phyloP scores from a whole-genome alignment of 768 basidiomycete species.

The Steccherinum ochraceum region DNA sequence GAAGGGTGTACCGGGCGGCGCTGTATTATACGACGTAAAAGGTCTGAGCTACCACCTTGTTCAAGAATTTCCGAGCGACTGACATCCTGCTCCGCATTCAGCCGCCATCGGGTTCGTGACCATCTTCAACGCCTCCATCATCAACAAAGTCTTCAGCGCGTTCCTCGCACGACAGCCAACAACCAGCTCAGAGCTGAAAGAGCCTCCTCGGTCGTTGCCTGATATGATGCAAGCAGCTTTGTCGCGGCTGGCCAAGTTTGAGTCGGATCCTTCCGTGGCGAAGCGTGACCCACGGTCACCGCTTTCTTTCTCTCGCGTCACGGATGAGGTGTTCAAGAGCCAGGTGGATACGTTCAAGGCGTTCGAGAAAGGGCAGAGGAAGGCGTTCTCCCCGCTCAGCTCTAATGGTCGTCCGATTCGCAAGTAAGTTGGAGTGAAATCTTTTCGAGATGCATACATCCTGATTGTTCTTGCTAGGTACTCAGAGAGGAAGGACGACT shows the following conservation, averaged over 20 bases:
- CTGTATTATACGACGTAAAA: constrained; percentile 53
- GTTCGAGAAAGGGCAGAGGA: constrained; percentile 38
- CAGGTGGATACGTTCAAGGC: constrained; percentile 44
- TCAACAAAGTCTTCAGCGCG: constrained; percentile 56
- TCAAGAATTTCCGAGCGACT: not conserved
- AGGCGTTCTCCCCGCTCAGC: constrained; percentile 51
- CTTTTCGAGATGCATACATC: not conserved
- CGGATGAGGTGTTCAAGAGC: constrained; percentile 41
- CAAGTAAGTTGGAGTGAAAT: constrained; percentile 37
- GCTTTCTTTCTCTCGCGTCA: constrained; percentile 62
- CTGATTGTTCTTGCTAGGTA: constrained; percentile 31
- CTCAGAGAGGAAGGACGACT: constrained; percentile 55
- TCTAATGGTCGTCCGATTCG: constrained; percentile 54
- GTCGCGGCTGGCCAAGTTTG: constrained; percentile 44
- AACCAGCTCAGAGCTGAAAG: constrained; percentile 40
- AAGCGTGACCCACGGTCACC: constrained; percentile 51
- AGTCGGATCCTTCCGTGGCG: constrained; percentile 37
- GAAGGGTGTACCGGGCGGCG: constrained; percentile 40
- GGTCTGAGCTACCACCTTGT: no score
- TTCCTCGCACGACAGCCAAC: constrained; percentile 54
- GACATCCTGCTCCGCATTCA: constrained; percentile 1
- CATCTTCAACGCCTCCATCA: constrained; percentile 50
- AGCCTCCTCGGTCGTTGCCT: constrained; percentile 26
- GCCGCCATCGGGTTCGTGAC: constrained; percentile 42
- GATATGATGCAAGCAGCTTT: constrained; percentile 56